Percentiles rank a stretch among this genome's conserved stretches.
phyloP scores from a whole-genome alignment of 352 stramenopile species.

The Aphanomyces invadans region DNA sequence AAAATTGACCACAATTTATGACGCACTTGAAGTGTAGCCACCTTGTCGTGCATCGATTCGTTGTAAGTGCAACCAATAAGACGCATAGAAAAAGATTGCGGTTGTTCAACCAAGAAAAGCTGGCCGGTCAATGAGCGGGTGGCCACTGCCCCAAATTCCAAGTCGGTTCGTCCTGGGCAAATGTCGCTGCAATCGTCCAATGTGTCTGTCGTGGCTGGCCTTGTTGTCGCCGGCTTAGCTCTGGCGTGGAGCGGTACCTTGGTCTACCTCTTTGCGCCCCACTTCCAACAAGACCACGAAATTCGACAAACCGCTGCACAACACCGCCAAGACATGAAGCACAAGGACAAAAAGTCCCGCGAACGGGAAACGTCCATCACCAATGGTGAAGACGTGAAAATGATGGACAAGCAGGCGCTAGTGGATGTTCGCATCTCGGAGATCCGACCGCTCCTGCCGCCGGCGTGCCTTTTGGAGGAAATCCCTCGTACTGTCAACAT shows the following conservation, averaged over 20 bases:
- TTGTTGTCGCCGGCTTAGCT: conserved; percentile 14
- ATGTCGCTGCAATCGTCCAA: not conserved
- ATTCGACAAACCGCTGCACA: not conserved
- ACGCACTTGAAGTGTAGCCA: not conserved
- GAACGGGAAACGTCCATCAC: conserved; percentile 23
- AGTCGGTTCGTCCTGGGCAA: too few species aligned
- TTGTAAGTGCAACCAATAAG: not conserved
- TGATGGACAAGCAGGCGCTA: conserved; percentile 78
- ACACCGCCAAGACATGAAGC: not conserved
- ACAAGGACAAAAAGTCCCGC: not conserved
- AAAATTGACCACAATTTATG: not conserved
- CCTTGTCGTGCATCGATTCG: not conserved
- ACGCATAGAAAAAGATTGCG: conserved; percentile 10
- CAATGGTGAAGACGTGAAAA: conserved; percentile 62
- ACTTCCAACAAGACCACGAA: conserved; percentile 13
- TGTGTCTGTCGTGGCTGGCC: conserved; percentile 5
- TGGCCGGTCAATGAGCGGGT: not conserved
- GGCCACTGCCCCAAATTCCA: too few species aligned
- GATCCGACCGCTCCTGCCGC: conserved; percentile 81
- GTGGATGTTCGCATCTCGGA: conserved; percentile 81
- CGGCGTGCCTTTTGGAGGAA: conserved; percentile 76
- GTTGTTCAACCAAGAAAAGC: not conserved
- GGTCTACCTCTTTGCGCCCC: conserved; percentile 4
- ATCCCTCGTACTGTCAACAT: conserved; percentile 73
- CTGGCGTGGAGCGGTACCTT: conserved; percentile 17